phyloP scores from a whole-genome alignment of 768 basidiomycete genomes.

The Tricholoma sp. region DNA sequence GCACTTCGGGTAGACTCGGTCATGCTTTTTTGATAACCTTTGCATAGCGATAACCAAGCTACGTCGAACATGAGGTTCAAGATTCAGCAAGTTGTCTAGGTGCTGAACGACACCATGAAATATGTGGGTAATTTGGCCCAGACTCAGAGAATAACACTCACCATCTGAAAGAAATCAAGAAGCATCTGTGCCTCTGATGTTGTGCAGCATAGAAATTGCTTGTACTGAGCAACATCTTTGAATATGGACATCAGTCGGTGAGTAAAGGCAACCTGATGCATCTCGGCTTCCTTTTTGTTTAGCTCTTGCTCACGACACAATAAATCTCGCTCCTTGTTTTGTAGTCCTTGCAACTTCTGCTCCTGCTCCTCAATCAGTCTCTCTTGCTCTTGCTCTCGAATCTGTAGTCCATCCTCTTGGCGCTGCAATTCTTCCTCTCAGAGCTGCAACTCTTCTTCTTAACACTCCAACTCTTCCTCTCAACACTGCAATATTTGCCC shows the following conservation, averaged over 20 bases:
- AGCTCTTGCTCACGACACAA: too few species aligned
- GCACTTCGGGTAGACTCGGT: slow-evolving; percentile 3
- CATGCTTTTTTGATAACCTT: slow-evolving; percentile 3
- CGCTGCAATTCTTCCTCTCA: too few species aligned
- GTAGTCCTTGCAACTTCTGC: too few species aligned
- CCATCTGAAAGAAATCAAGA: neutral
- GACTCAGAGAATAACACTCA: neutral
- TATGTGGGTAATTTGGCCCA: neutral
- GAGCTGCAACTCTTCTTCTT: too few species aligned
- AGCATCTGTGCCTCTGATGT: neutral
- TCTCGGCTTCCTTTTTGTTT: too few species aligned
- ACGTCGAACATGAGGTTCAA: neutral
- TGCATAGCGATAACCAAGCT: slow-evolving; percentile 8
- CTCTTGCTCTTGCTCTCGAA: too few species aligned
- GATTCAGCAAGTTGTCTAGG: neutral
- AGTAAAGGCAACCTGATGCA: too few species aligned
- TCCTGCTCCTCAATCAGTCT: too few species aligned
- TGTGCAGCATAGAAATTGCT: neutral
- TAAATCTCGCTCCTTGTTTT: too few species aligned
- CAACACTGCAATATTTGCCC: too few species aligned
- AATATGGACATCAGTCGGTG: neutral
- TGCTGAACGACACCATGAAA: neutral
- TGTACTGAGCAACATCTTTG: neutral
- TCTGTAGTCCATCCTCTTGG: too few species aligned
- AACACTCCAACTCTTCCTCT: too few species aligned